Conservation (phyloP, 148 eudicot species). For the Euryodendron excelsum region DNA sequence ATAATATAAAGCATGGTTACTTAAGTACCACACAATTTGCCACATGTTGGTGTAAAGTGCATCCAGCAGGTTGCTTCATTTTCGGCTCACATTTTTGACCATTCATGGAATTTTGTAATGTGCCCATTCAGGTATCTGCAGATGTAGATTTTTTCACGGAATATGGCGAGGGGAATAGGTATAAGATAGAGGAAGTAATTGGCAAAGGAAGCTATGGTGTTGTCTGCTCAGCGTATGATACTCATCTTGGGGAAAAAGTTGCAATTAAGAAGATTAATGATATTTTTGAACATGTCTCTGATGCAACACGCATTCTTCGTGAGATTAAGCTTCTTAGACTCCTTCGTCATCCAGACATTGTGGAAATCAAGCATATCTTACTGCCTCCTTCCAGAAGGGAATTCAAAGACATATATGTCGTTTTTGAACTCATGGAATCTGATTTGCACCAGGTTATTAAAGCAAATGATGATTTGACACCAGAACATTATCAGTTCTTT, state of each 20-base stretch:
- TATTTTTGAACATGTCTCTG: constrained; percentile 88
- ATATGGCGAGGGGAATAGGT: constrained; percentile 84
- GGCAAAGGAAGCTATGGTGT: constrained; percentile 97
- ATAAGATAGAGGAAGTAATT: constrained; percentile 73
- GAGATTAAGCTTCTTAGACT: constrained; percentile 86
- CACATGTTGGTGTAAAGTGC: background rate
- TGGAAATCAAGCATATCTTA: constrained; percentile 79
- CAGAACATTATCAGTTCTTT: constrained; percentile 79
- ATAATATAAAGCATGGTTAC: background rate
- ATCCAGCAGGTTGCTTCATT: background rate
- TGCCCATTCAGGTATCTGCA: constrained; percentile 55
- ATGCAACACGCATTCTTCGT: constrained; percentile 85
- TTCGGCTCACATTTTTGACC: background rate
- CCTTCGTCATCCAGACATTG: constrained; percentile 87
- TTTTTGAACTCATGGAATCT: constrained; percentile 92
- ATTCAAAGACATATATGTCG: constrained; percentile 87
- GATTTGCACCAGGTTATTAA: constrained; percentile 89
- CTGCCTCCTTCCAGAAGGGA: constrained; percentile 91
- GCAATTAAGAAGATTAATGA: constrained; percentile 89
- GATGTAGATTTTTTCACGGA: constrained; percentile 85
- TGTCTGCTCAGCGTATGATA: constrained; percentile 83
- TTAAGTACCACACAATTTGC: background rate
- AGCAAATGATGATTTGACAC: constrained; percentile 92
- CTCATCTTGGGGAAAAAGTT: constrained; percentile 79
- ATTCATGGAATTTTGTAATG: constrained; percentile 7